A percentile compares a stretch with the other conserved stretches of the same genome.
phyloP scores from a whole-genome alignment of 1,284 basidiomycete genomes.

The Chiua sp. region DNA sequence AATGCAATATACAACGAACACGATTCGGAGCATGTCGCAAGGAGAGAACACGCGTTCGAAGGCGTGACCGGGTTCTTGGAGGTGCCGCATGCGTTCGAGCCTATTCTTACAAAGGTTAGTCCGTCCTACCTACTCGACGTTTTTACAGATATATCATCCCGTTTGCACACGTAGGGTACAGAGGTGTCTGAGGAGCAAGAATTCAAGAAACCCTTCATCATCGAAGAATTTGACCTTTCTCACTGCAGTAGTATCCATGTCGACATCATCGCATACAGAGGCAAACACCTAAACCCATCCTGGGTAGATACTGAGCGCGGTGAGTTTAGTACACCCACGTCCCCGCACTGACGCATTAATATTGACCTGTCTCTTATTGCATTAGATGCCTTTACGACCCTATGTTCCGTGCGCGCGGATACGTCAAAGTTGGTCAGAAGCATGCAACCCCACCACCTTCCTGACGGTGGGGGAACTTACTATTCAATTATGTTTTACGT shows the following conservation, averaged over 20 bases:
- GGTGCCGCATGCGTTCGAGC: not conserved
- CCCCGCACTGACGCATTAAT: no score
- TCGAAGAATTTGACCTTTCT: constrained; percentile 20
- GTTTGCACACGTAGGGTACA: constrained; percentile 14
- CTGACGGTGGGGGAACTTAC: no score
- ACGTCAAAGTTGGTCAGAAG: constrained; percentile 34
- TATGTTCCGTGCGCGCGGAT: constrained; percentile 43
- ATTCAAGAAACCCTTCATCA: no score
- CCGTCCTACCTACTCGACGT: no score
- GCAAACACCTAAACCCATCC: constrained; percentile 13
- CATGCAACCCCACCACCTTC: constrained; percentile 20
- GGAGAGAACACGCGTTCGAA: no score
- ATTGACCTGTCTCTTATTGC: not conserved
- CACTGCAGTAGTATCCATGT: constrained; percentile 24
- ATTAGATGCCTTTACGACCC: constrained; percentile 38
- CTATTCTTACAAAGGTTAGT: not conserved
- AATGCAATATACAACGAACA: not conserved
- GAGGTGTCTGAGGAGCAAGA: constrained; percentile 38
- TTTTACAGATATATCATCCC: no score
- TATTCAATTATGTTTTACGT: no score
- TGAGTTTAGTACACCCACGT: constrained; percentile 5
- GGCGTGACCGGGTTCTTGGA: no score
- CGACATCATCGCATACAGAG: constrained; percentile 32
- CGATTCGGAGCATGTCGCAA: no score
- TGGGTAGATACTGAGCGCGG: constrained; percentile 29